phyloP scores from a whole-genome alignment of 2,329 filamentous ascomycete species.

The Teratosphaeria viscida region DNA sequence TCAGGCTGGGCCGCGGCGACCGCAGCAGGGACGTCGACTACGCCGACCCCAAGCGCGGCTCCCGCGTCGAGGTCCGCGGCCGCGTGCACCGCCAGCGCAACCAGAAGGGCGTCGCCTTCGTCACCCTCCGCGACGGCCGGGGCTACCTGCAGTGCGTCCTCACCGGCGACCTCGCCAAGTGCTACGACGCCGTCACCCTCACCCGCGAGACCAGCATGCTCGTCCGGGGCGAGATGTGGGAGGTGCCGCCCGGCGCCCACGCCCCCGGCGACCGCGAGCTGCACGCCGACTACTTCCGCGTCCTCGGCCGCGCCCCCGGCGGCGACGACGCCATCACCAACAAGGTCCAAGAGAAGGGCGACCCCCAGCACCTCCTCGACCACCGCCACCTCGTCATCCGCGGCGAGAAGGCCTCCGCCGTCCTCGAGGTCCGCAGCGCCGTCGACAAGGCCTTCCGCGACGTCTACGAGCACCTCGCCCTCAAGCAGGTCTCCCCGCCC shows the following conservation, averaged over 20 bases:
- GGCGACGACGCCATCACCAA: constrained; percentile 90
- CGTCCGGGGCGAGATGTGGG: constrained; percentile 72
- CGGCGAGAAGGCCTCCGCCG: constrained; percentile 69
- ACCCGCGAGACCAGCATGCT: constrained; percentile 80
- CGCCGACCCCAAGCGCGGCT: constrained; percentile 48
- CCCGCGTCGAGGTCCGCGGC: constrained; percentile 68
- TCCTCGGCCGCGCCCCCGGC: constrained; percentile 66
- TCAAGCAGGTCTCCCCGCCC: constrained; percentile 78
- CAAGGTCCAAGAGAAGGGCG: constrained; percentile 57
- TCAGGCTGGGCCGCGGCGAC: constrained; percentile 44
- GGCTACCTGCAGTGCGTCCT: constrained; percentile 78
- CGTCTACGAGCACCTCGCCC: constrained; percentile 63
- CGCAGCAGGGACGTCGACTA: constrained; percentile 43
- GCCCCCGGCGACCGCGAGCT: constrained; percentile 80
- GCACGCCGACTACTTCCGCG: constrained; percentile 78
- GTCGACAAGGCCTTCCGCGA: constrained; percentile 72
- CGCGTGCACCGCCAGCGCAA: constrained; percentile 70
- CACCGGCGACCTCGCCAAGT: constrained; percentile 71
- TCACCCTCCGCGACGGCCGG: constrained; percentile 77
- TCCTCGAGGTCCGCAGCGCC: constrained; percentile 77
- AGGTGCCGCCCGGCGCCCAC: constrained; percentile 65
- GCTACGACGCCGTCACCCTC: constrained; percentile 81
- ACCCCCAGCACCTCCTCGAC: constrained; percentile 66
- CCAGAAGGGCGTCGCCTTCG: constrained; percentile 78
- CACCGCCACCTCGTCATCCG: constrained; percentile 76